Conservation (phyloP, 2,329 filamentous ascomycete species). For the Ascochyta koolunga region DNA sequence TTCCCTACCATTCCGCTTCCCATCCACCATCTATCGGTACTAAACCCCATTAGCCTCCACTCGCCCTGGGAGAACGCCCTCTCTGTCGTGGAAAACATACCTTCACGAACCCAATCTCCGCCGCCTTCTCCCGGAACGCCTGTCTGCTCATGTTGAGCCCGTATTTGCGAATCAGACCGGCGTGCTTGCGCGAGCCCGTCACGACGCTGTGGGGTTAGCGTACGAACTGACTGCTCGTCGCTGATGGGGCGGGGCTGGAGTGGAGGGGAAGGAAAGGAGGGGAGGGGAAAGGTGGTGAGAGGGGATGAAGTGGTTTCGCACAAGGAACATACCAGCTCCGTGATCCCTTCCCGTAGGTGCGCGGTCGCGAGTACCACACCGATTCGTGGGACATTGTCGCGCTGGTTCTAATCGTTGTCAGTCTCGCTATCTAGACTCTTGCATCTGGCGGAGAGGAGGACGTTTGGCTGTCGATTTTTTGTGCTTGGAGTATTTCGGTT, state of each 20-base stretch:
- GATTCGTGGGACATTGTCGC: constrained; percentile 37
- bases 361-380: constrained; percentile 97
- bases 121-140: constrained; percentile 70
- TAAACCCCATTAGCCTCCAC: too few species aligned
- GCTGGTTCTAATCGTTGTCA: too few species aligned
- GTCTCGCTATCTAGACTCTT: too few species aligned
- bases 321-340: constrained; percentile 80
- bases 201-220: constrained; percentile 27
- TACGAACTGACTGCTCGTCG: not conserved
- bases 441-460: too few species aligned
- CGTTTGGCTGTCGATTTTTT: too few species aligned
- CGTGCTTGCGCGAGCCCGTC: constrained; percentile 49
- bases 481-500: too few species aligned
- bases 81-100: constrained; percentile 53
- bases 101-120: constrained; percentile 71
- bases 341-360: constrained; percentile 94
- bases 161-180: constrained; percentile 99
- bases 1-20: too few species aligned
- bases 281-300: too few species aligned
- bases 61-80: too few species aligned
- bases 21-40: too few species aligned
- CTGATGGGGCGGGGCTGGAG: constrained; percentile 47
- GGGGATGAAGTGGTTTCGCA: too few species aligned
- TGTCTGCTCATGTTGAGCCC: constrained; percentile 80
- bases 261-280: not conserved